A percentile compares a stretch with the other conserved stretches of the same genome.
Conservation (phyloP, 2,329 filamentous ascomycete species). For the Fusarium sp. region DNA sequence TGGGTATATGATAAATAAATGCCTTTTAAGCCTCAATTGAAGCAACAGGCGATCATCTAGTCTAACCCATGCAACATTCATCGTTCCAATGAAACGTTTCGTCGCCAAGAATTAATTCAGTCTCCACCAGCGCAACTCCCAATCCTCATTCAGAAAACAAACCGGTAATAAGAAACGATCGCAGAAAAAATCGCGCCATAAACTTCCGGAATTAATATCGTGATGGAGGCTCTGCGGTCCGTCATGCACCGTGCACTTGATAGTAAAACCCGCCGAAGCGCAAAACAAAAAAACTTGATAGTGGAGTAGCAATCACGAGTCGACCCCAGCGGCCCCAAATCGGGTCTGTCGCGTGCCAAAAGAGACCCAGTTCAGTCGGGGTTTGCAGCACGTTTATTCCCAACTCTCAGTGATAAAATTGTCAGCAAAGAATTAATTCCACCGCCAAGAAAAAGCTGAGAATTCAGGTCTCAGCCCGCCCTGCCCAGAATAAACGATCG, state of each 20-base stretch:
- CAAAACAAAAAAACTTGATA: not conserved
- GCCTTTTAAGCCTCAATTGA: not conserved
- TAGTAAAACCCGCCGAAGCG: not conserved
- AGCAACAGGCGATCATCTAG: not conserved
- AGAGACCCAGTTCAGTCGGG: not conserved
- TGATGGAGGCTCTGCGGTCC: slow-evolving; percentile 27
- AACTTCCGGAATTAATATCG: not conserved
- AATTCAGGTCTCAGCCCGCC: not conserved
- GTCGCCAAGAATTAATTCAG: not conserved
- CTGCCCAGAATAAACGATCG: slow-evolving; percentile 9
- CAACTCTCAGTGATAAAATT: not conserved
- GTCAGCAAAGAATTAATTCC: not conserved
- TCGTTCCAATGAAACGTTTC: not conserved
- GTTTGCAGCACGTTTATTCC: not conserved
- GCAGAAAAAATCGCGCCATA: not conserved
- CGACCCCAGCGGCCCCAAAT: not conserved
- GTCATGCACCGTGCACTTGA: not conserved
- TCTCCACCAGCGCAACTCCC: not conserved
- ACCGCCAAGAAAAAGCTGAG: not conserved
- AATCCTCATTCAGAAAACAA: not conserved
- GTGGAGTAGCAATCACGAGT: not conserved
- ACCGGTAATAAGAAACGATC: not conserved
- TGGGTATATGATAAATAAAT: rapidly evolving
- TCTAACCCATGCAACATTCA: not conserved
- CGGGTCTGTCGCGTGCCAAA: not conserved